Base-by-base conservation (phyloP, 371 early-diverging fungal species). In the Conidiobolus incongruus region DNA sequence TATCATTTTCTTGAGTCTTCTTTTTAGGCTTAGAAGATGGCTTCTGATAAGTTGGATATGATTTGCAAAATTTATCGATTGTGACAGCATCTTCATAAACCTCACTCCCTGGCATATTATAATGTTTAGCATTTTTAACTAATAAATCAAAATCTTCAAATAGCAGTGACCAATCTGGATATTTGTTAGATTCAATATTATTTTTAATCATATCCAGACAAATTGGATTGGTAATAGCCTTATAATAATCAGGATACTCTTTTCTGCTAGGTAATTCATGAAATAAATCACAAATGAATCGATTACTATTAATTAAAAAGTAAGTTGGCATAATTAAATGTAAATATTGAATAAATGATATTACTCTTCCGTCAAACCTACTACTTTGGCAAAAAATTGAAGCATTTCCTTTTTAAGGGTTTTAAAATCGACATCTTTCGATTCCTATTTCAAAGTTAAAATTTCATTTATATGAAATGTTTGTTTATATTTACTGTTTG, bases 241-340 rank as follows among this genome's bases (percentile, higher is more conserved):
- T 63, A 58, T 88, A 93, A 53, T 93, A 94, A 48, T 91, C 91
- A 0, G 93, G 90, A 47, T 89, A 89, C 31, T 78, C 74, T 16
- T 63, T 56, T 15, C 62, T 49, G 40, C 70, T 72, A 0, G 91
- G 91, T 11, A 87, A 56, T 28, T 75, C 74, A 35, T 72, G 58
- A 54, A 91, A 93, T 33, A 79, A 55, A 40, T 79, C 83, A 7
- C 73, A 56, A 22, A 81, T 52, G n/a, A 59, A 54, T 7, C 77
- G 70, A 19, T 68, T 77, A 36, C 74, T 74, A n/a, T n/a, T n/a
- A n/a, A n/a, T n/a, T n/a, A n/a, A n/a, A n/a, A n/a, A n/a, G n/a
- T n/a, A n/a, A n/a, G n/a, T n/a, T n/a, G n/a, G n/a, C n/a, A n/a
- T n/a, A n/a, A n/a, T n/a, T n/a, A n/a, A n/a, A n/a, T n/a, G n/a